These are phyloP conservation scores for Crithidia thermophila DNA, from an alignment of 208 protist species.

Conservation along the genomic window DNA sequence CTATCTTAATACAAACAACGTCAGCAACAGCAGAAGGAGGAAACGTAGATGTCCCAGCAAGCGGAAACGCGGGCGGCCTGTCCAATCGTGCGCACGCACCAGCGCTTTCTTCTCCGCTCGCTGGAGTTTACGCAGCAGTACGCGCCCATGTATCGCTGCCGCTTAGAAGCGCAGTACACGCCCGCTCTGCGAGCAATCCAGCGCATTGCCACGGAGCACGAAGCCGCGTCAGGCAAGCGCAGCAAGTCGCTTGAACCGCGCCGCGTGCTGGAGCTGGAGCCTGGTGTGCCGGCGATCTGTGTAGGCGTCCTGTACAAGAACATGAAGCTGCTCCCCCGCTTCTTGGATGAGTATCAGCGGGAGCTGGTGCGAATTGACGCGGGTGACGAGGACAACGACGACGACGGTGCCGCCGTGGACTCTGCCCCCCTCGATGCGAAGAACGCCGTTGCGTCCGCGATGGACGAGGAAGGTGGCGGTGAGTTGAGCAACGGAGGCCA, in stretches of 20 bases:
- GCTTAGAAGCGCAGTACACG: constrained; percentile 55
- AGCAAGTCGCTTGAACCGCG: not conserved
- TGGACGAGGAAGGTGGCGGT: constrained; percentile 22
- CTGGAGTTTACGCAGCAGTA: constrained; percentile 87
- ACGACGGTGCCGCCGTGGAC: constrained; percentile 22
- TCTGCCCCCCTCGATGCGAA: constrained; percentile 16
- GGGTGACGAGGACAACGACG: constrained; percentile 75
- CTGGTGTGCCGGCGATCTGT: constrained; percentile 55
- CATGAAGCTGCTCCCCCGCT: constrained; percentile 85
- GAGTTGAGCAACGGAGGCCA: constrained; percentile 19
- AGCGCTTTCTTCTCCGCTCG: constrained; percentile 78
- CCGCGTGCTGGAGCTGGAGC: constrained; percentile 74
- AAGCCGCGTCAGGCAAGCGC: not conserved
- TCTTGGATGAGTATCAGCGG: constrained; percentile 88
- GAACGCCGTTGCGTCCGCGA: constrained; percentile 3
- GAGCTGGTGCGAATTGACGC: constrained; percentile 87
- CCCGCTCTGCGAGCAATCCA: constrained; percentile 45
- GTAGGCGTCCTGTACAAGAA: constrained; percentile 91
- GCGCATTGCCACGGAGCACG: constrained; percentile 18
- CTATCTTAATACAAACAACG: not conserved
- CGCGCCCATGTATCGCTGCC: constrained; percentile 81
- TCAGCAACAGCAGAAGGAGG: too few relatives aligned
- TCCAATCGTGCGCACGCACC: constrained; percentile 71
- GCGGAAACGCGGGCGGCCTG: constrained; percentile 50
- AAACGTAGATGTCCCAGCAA: too few relatives aligned